Base-by-base conservation (phyloP, 83 land plant species). In the Isoetes engelmannii region DNA sequence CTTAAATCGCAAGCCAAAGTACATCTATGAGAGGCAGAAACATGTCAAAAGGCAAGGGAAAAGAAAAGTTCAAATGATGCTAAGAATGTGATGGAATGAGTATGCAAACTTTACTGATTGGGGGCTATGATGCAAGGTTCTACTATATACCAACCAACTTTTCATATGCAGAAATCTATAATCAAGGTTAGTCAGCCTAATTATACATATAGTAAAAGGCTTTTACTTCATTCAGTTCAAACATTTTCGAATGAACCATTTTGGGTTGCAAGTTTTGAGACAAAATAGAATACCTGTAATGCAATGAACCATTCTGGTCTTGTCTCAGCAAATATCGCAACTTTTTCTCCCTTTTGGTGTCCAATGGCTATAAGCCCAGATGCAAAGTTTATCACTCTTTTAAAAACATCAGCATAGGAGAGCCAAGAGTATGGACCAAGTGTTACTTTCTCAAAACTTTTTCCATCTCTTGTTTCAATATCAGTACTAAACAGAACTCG, bases 251-350 rank as follows among this genome's bases (percentile, higher is more conserved):
- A 1, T 59, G 62, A 59, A 42, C 62, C 62, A 59, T 18, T 59
- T 37, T 8, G 62, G 62, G 28, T 0, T 12, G 62, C 62, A 59
- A 59, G 12, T 18, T 59, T 59, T 12, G 10, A 42, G 62, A 18
- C 62, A 7, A 1, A 7, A 19, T 59, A 42, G 20, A 19, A 19
- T 64, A 93, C 98, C 89, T 93, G 92, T n/a, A 89, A 82, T 47
- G 92, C 84, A 70, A 93, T 84, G 10, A 85, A 55, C 95, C 95
- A 93, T 50, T 93, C 98, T 21, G 86, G 80, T 46, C 88, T 73
- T 57, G 98, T 87, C 45, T 93, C 98, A 41, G 95, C 70, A 67
- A 87, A 93, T 56, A 93, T 85, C 4, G 98, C 98, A 61, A 75
- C 79, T 44, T 78, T 90, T n/a, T 78, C 82, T 13, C 81, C 85